These are phyloP conservation scores for Przewalskia tangutica DNA, from an alignment of 257 asterid genomes.

Conservation along the genomic window DNA sequence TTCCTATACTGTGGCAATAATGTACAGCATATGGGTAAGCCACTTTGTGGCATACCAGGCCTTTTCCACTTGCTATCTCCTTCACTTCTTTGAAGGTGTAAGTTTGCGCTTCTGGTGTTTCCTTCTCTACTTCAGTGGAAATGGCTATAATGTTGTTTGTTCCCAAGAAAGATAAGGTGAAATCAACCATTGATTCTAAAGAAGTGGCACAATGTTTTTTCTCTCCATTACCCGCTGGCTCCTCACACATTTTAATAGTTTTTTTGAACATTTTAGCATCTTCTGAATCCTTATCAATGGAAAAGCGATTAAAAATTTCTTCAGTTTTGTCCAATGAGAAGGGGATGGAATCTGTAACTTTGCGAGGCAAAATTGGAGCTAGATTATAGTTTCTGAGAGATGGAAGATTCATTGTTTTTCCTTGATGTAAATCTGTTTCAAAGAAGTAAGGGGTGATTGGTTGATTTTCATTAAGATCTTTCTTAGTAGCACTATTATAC, in stretches of 20 bases:
- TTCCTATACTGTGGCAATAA: not conserved
- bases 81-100: not conserved
- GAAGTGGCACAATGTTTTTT: slow-evolving; percentile 27
- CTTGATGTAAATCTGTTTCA: slow-evolving; percentile 38
- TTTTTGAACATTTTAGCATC: slow-evolving; percentile 41
- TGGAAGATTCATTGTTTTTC: slow-evolving; percentile 38
- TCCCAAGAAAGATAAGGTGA: slow-evolving; percentile 46
- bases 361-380: slow-evolving; percentile 45
- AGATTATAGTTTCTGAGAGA: slow-evolving; percentile 24
- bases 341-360: slow-evolving; percentile 52
- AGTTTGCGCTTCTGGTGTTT: not conserved
- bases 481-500: slow-evolving; percentile 35
- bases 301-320: slow-evolving; percentile 28
- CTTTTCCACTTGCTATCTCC: not conserved
- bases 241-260: slow-evolving; percentile 49
- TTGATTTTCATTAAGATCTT: slow-evolving; percentile 52
- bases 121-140: slow-evolving; percentile 33
- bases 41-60: not conserved
- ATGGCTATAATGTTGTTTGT: slow-evolving; percentile 28
- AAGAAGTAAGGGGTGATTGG: slow-evolving; percentile 51
- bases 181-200: slow-evolving; percentile 67
- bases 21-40: not conserved
- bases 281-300: slow-evolving; percentile 26
- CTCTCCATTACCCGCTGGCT: slow-evolving; percentile 32
- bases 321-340: slow-evolving; percentile 46